These are phyloP conservation scores for Aspergillus ellipticus DNA, from an alignment of 495 filamentous ascomycete genomes.

Conservation along the genomic window DNA sequence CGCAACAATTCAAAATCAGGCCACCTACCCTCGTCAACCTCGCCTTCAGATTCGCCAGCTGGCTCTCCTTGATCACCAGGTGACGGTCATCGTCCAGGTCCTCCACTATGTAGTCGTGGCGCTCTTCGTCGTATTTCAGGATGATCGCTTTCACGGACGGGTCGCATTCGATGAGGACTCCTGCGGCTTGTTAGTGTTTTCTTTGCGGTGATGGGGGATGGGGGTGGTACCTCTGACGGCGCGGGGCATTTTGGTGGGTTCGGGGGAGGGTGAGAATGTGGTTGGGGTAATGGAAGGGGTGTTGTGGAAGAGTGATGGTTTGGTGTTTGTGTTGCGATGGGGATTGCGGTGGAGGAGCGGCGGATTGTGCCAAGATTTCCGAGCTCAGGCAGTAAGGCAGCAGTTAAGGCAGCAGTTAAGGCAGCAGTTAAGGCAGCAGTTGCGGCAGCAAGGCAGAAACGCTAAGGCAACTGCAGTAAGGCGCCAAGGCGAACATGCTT, in stretches of 20 bases:
- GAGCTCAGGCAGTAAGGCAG: too few relatives aligned
- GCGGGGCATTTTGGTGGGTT: conserved; percentile 41
- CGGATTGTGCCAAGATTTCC: too few relatives aligned
- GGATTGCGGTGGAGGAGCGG: too few relatives aligned
- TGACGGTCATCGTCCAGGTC: conserved; percentile 68
- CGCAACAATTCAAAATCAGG: too few relatives aligned
- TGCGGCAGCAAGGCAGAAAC: too few relatives aligned
- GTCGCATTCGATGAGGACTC: conserved; percentile 74
- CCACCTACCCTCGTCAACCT: conserved; percentile 56
- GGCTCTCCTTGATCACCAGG: conserved; percentile 68
- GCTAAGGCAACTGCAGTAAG: too few relatives aligned
- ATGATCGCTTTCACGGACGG: conserved; percentile 76
- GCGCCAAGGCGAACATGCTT: too few relatives aligned
- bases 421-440: too few relatives aligned
- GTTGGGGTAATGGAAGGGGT: neutral
- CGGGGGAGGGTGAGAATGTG: neutral
- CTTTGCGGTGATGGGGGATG: neutral
- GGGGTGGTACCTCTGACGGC: conserved; percentile 42
- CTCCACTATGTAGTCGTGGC: conserved; percentile 71
- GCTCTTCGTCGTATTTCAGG: conserved; percentile 63
- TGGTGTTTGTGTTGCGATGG: too few relatives aligned
- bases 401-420: too few relatives aligned
- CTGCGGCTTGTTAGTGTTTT: conserved; percentile 27
- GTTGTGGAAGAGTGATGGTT: too few relatives aligned
- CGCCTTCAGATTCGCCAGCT: conserved; percentile 56